Percentiles rank a stretch among this genome's conserved stretches.
phyloP scores from a whole-genome alignment of 1,284 basidiomycete species.

The Puccinia polysora region DNA sequence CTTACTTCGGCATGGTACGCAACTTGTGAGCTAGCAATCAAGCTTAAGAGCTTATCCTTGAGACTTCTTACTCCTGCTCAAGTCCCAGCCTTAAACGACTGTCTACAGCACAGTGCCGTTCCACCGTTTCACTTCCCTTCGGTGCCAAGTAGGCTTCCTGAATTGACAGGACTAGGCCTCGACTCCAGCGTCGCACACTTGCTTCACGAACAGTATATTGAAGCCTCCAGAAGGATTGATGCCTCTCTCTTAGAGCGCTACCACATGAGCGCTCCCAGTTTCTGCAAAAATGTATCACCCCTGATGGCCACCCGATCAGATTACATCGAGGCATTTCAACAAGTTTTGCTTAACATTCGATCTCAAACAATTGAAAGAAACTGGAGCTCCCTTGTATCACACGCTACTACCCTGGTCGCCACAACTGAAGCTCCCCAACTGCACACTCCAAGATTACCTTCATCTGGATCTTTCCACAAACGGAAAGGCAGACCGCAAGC shows the following conservation, averaged over 20 bases:
- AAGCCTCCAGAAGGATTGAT: background rate
- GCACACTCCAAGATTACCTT: background rate
- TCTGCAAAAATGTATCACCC: background rate
- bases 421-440: background rate
- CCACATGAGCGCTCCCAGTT: background rate
- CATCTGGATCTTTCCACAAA: background rate
- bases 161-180: background rate
- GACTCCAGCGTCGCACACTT: background rate
- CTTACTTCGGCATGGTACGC: background rate
- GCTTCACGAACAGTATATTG: background rate
- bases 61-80: background rate
- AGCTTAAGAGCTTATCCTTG: background rate
- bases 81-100: background rate
- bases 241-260: background rate
- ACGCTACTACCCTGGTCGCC: background rate
- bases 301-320: background rate
- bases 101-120: too few species aligned
- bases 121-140: constrained; percentile 1
- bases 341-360: background rate
- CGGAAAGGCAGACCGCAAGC: background rate
- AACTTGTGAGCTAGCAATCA: background rate
- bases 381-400: background rate
- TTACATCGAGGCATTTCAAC: constrained; percentile 21
- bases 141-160: background rate
- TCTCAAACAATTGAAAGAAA: background rate